phyloP scores from a whole-genome alignment of 495 filamentous ascomycete species.

The Penicillium odoratum region DNA sequence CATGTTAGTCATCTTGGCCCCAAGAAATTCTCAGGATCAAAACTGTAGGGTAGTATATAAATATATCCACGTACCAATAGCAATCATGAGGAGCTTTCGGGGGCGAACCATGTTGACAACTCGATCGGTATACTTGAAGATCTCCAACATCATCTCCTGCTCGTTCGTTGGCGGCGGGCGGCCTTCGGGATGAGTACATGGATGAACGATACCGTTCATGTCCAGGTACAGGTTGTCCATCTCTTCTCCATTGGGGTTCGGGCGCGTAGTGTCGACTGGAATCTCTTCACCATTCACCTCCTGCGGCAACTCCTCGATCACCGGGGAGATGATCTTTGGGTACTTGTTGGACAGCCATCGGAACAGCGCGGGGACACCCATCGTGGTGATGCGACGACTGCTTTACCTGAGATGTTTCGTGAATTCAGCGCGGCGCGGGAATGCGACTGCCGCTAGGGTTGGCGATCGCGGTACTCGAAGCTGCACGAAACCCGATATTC shows the following conservation, averaged over 20 bases:
- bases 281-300: conserved; percentile 77
- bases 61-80: conserved; percentile 70
- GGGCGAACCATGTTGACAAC: conserved; percentile 98
- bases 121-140: conserved; percentile 96
- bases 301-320: conserved; percentile 80
- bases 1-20: conserved; percentile 5
- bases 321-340: conserved; percentile 90
- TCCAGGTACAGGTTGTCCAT: conserved; percentile 98
- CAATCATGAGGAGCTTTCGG: conserved; percentile 94
- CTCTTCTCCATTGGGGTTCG: conserved; percentile 97
- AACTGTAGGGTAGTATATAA: no score
- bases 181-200: conserved; percentile 97
- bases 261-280: conserved; percentile 76
- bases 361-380: conserved; percentile 95
- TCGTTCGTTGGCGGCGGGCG: conserved; percentile 86
- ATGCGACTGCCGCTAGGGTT: conserved; percentile 8
- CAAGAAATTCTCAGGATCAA: neutral
- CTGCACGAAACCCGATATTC: neutral
- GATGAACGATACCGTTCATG: conserved; percentile 99
- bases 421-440: conserved; percentile 14
- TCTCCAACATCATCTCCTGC: conserved; percentile 98
- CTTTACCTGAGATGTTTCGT: conserved; percentile 10
- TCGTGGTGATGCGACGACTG: conserved; percentile 45
- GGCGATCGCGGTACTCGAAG: conserved; percentile 3
- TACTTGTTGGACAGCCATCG: conserved; percentile 94